phyloP scores from a whole-genome alignment of 2,329 filamentous ascomycete species.

The Fusarium austroafricanum region DNA sequence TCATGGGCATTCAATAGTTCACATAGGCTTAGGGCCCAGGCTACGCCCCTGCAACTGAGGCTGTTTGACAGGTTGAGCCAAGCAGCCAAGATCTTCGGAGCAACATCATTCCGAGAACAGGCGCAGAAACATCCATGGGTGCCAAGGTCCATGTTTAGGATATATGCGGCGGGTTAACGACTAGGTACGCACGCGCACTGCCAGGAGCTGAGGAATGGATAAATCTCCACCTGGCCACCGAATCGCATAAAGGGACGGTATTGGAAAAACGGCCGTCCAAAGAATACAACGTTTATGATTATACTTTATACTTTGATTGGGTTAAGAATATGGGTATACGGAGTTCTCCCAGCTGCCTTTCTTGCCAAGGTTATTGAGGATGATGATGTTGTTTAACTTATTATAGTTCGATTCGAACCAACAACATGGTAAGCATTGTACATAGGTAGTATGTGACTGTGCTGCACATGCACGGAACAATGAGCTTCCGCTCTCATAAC shows the following conservation, averaged over 20 bases:
- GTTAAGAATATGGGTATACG: background rate
- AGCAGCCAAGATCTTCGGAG: slow-evolving; percentile 5
- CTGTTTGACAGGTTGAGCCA: slow-evolving; percentile 1
- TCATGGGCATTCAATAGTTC: slow-evolving; percentile 14
- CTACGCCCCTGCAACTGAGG: slow-evolving; percentile 10
- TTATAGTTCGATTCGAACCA: background rate
- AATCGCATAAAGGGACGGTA: slow-evolving; percentile 10
- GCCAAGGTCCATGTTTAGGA: slow-evolving; percentile 2
- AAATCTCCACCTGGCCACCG: slow-evolving; percentile 21
- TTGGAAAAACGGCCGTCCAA: slow-evolving; percentile 15
- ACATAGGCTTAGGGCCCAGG: slow-evolving; percentile 15
- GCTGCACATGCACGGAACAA: background rate
- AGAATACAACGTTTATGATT: slow-evolving; percentile 16
- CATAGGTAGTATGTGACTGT: background rate
- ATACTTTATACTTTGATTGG: background rate
- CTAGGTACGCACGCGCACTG: background rate
- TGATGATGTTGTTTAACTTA: background rate
- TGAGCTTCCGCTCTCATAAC: background rate
- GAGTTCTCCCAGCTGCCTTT: background rate
- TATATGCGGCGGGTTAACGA: slow-evolving; percentile 4
- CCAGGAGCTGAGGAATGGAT: slow-evolving; percentile 40
- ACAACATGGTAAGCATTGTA: background rate
- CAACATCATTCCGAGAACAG: slow-evolving; percentile 20
- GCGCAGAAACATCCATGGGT: slow-evolving; percentile 12
- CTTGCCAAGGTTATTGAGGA: background rate